A percentile compares a stretch with the other conserved stretches of the same genome.
Evolutionary conservation across 2,329 filamentous ascomycete genomes (phyloP).

Genomic region (Aspergillus quadricinctus): DNA sequence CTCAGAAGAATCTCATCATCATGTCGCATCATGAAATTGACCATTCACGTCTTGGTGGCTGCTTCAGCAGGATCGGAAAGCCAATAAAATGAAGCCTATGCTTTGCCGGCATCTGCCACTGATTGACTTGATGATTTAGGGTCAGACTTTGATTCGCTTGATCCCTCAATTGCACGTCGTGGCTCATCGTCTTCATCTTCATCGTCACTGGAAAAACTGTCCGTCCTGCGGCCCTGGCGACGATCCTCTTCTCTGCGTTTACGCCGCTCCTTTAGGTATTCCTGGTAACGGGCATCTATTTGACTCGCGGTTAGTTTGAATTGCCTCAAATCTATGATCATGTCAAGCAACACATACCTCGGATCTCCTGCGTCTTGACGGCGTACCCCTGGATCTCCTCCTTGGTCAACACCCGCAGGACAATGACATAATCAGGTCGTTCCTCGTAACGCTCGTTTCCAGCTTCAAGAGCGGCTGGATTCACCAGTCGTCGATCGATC

Average conservation of each 20-base stretch:
- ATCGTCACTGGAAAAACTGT: constrained; percentile 33
- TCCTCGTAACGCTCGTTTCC: constrained; percentile 91
- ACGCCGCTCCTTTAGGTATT: constrained; percentile 33
- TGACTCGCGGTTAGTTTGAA: constrained; percentile 10
- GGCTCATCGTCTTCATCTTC: constrained; percentile 31
- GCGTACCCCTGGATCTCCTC: constrained; percentile 89
- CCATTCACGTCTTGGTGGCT: too few relatives aligned
- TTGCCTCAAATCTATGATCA: not conserved
- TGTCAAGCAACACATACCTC: constrained; percentile 54
- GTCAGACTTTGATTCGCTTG: constrained; percentile 17
- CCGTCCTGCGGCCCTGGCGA: constrained; percentile 25
- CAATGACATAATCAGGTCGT: constrained; percentile 89
- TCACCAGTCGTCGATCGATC: constrained; percentile 82
- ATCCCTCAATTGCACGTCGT: constrained; percentile 30
- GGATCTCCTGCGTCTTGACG: constrained; percentile 71
- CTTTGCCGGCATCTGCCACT: constrained; percentile 3
- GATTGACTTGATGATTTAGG: not conserved
- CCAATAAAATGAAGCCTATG: constrained; percentile 1
- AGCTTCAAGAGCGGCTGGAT: constrained; percentile 77
- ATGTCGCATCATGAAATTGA: not conserved
- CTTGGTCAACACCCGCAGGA: constrained; percentile 77
- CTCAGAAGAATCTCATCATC: not conserved
- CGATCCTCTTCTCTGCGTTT: constrained; percentile 43
- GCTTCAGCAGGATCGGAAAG: too few relatives aligned
- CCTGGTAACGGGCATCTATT: constrained; percentile 34